Conservation (phyloP, 2,329 filamentous ascomycete species). For the Scedosporium minutisporum region DNA sequence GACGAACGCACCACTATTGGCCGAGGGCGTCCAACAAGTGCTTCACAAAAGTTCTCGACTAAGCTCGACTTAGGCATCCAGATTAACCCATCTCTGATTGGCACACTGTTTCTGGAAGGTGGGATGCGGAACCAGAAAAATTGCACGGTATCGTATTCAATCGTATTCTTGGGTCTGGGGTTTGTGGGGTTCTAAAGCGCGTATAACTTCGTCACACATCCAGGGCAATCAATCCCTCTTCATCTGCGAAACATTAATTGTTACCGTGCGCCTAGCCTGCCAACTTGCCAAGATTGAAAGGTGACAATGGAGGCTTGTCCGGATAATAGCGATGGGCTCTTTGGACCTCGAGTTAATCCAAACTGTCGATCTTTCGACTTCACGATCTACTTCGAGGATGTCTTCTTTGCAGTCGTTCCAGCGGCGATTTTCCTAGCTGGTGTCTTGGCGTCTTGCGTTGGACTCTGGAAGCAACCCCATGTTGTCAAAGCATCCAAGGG, state of each 20-base stretch:
- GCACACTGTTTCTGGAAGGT: neutral
- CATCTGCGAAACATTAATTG: no score
- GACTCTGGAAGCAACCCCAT: conserved; percentile 19
- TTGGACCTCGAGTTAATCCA: neutral
- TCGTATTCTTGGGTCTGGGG: neutral
- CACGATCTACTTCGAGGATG: conserved; percentile 37
- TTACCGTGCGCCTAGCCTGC: neutral
- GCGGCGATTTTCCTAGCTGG: conserved; percentile 26
- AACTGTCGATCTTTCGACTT: conserved; percentile 27
- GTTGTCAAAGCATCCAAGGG: conserved; percentile 25
- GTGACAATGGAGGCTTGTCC: neutral
- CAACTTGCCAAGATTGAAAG: neutral
- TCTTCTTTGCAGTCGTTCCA: conserved; percentile 34
- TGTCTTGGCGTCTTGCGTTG: conserved; percentile 12
- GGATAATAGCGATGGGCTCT: neutral
- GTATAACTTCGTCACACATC: neutral
- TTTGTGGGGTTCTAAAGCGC: neutral
- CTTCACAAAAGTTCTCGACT: no score
- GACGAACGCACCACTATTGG: no score
- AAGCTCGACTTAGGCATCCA: neutral
- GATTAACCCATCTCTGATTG: neutral
- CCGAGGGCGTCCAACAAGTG: no score
- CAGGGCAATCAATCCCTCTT: neutral
- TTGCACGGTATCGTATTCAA: neutral
- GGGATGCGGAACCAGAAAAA: neutral